phyloP scores from a whole-genome alignment of 2,329 filamentous ascomycete species.

The Colletotrichum gloeosporioides region DNA sequence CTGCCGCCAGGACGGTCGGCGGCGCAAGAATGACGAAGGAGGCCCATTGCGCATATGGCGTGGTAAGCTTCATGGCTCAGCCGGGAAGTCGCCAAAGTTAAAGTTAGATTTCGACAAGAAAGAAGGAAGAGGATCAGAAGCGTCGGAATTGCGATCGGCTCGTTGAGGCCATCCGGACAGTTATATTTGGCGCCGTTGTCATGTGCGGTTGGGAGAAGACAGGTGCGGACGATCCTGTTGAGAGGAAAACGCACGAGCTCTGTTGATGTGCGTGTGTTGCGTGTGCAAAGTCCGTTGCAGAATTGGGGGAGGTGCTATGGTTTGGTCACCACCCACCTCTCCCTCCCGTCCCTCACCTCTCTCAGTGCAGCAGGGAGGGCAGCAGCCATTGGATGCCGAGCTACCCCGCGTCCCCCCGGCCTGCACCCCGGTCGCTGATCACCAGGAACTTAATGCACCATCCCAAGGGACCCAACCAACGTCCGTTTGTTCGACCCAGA shows the following conservation, averaged over 20 bases:
- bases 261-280: neutral
- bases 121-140: neutral
- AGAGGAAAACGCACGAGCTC: neutral
- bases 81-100: neutral
- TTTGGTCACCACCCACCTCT: neutral
- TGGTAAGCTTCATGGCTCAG: slow-evolving; percentile 2
- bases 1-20: neutral
- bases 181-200: neutral
- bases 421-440: slow-evolving; percentile 10
- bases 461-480: neutral
- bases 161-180: slow-evolving; percentile 1
- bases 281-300: slow-evolving; percentile 2
- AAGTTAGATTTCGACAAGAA: neutral
- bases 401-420: slow-evolving; percentile 18
- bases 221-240: neutral
- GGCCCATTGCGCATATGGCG: neutral
- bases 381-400: slow-evolving; percentile 4
- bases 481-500: neutral
- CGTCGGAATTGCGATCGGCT: neutral
- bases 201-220: neutral
- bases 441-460: neutral
- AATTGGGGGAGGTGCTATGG: neutral
- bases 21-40: neutral
- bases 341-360: neutral
- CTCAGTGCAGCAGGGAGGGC: neutral